phyloP scores from a whole-genome alignment of 139 green algal species.

The Desmodesmus armatus region DNA sequence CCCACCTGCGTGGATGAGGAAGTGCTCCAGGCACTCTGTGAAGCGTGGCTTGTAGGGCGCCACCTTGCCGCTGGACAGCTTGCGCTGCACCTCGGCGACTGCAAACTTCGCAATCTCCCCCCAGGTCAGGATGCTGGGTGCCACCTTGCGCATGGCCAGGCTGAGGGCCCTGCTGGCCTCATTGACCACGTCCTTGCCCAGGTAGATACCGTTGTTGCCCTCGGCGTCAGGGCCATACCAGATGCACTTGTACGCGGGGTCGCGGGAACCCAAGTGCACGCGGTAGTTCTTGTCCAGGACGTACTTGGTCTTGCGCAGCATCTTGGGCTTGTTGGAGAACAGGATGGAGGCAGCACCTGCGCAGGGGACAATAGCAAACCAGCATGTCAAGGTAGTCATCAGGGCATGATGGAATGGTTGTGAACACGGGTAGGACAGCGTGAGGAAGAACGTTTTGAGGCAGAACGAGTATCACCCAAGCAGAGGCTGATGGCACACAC shows the following conservation, averaged over 20 bases:
- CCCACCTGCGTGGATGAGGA: slow-evolving; percentile 70
- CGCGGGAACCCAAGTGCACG: slow-evolving; percentile 49
- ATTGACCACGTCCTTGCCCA: slow-evolving; percentile 67
- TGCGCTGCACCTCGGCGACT: slow-evolving; percentile 38
- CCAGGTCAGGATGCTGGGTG: slow-evolving; percentile 29
- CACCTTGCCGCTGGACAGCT: slow-evolving; percentile 18
- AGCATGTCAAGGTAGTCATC: no score
- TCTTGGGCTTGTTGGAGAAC: slow-evolving; percentile 59
- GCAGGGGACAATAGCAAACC: not conserved
- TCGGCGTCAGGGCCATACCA: slow-evolving; percentile 56
- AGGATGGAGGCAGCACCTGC: slow-evolving; percentile 57
- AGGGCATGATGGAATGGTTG: no score
- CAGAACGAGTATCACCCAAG: no score
- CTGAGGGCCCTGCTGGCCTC: slow-evolving; percentile 58
- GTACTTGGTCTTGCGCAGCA: slow-evolving; percentile 36
- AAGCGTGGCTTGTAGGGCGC: slow-evolving; percentile 57
- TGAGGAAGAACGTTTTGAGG: no score
- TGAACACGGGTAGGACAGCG: no score
- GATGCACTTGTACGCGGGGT: slow-evolving; percentile 62
- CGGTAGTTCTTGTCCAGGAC: slow-evolving; percentile 45
- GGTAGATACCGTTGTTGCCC: slow-evolving; percentile 60
- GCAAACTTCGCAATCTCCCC: slow-evolving; percentile 41
- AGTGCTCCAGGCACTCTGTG: slow-evolving; percentile 55
- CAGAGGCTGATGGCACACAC: no score
- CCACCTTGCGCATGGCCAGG: slow-evolving; percentile 41